Evolutionary conservation across 176 grass and related monocot genomes (phyloP), one percentile per base, ranked within the genome.

Genomic region (Alloteropsis semialata): DNA sequence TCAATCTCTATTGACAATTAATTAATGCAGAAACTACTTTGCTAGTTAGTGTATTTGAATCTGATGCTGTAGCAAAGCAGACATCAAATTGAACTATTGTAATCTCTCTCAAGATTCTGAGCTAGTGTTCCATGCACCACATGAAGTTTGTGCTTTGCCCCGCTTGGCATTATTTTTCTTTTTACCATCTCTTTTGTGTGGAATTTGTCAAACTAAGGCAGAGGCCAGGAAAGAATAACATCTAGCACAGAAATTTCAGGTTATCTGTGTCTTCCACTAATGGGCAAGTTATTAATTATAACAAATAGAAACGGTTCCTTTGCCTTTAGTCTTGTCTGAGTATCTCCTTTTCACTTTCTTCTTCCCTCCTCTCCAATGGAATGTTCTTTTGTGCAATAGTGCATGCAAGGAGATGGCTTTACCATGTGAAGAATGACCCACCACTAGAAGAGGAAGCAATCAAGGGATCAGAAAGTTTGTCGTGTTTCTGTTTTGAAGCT

Each of bases 11-110:
- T 74, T 66, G n/a, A 17, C 5, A 34, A 49, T 72, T 50, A 86
- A 59, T 32, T 57, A 72, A 82, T 38, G 8, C 30, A 78, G 32
- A 78, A 63, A 65, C 44, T 69, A 22, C 32, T 65, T 82, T 79
- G 65, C 55, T 79, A 51, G 19, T 86, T 90, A 82, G 78, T 82
- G 65, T 45, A 59, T 48, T 78, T 90, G 84, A 73, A 90, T 90
- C 88, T 12, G 84, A 90, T 90, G 79, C 88, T 78, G 39, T 77
- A 82, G 73, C 79, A 86, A 73, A 82, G 84, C 49, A 86, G 74
- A 50, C 66, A 72, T 82, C 84, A 90, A 78, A 72, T 86, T 86
- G 79, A 58, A 67, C 39, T 74, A 86, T 83, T 82, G 57, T 82
- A 78, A 82, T 61, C 13, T 43, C 13, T 43, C 65, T 55, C 24